Evolutionary conservation across 179 eudicot genomes (phyloP), one percentile per base, ranked within the genome.

Genomic region (Gypsophila paniculata): DNA sequence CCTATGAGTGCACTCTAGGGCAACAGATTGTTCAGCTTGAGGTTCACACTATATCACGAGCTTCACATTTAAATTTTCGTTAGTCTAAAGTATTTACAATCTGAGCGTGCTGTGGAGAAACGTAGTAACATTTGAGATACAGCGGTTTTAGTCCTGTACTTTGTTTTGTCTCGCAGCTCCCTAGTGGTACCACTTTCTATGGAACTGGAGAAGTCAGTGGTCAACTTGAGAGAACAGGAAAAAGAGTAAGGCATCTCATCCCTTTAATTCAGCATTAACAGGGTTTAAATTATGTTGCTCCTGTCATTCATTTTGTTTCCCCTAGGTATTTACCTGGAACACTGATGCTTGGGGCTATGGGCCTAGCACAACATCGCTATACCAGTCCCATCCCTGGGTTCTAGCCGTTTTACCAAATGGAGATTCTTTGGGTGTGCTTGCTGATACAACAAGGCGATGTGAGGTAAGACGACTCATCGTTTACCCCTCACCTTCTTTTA

Each of bases 201-300:
- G 99, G 99, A 82, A 94, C 99, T 17, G 99, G 99, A 83, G 99
- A 94, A 86, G 97, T 86, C 77, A 86, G 97, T 74, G 99, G 99
- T 71, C 89, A 84, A 65, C 99, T 94, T 74, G 96, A 94, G 81
- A 81, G 99, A 77, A 91, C 96, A 6, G 97, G 99, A 71, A 94
- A 87, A 77, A 89, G 92, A 80, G 99, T 91, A 82, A 74, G 89
- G 19, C 63, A 38, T 70, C 2, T 29, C 65, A 39, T 70, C n/a
- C 46, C 54, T 21, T 19, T 52, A n/a, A 53, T 22, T 61, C 48
- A 15, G 19, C 22, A 36, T 18, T 59, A 29, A 29, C n/a, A 64
- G 18, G 7, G 6, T 34, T 23, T 48, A 61, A 53, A 51, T 51
- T 23, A 68, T 18, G 9, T 73, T 66, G 22, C 65, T 48, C n/a